Percentiles rank a stretch among this genome's conserved stretches.
These are phyloP conservation scores for Ambispora gerdemannii DNA, from an alignment of 192 early-diverging fungal species.

Conservation along the genomic window DNA sequence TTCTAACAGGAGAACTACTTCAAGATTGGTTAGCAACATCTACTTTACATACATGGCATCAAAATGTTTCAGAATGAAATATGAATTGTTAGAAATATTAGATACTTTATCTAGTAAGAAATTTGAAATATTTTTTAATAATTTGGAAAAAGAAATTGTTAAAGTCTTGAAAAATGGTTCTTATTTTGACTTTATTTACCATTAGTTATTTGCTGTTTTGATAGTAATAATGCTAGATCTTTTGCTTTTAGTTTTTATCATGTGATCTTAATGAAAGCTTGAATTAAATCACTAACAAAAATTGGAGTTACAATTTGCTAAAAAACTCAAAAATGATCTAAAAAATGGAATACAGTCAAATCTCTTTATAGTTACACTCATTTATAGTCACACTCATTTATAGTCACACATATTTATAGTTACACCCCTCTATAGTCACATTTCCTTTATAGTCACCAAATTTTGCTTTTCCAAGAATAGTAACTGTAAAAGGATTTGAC, in stretches of 20 bases:
- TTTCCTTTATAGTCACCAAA: too few species aligned
- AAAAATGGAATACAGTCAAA: background rate
- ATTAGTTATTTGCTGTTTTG: background rate
- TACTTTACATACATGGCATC: background rate
- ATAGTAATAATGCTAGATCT: too few species aligned
- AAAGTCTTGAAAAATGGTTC: background rate
- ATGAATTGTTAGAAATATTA: background rate
- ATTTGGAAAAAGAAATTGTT: background rate
- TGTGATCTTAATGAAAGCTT: background rate
- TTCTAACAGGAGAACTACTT: background rate
- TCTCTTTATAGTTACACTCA: too few species aligned
- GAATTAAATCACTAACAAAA: too few species aligned
- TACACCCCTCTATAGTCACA: too few species aligned
- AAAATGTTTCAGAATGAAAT: conserved; percentile 1
- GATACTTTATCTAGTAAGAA: background rate
- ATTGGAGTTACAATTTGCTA: background rate
- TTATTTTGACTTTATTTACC: background rate
- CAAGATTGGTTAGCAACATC: background rate
- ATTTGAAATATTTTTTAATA: background rate
- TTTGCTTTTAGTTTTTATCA: too few species aligned
- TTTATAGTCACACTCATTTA: too few species aligned
- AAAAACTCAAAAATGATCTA: background rate
- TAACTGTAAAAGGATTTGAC: too few species aligned
- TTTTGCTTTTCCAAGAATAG: too few species aligned
- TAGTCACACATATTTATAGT: too few species aligned